A percentile compares a stretch with the other conserved stretches of the same genome.
These are phyloP conservation scores for Pestalotiopsis sp. DNA, from an alignment of 2,329 filamentous ascomycete genomes.

Conservation along the genomic window DNA sequence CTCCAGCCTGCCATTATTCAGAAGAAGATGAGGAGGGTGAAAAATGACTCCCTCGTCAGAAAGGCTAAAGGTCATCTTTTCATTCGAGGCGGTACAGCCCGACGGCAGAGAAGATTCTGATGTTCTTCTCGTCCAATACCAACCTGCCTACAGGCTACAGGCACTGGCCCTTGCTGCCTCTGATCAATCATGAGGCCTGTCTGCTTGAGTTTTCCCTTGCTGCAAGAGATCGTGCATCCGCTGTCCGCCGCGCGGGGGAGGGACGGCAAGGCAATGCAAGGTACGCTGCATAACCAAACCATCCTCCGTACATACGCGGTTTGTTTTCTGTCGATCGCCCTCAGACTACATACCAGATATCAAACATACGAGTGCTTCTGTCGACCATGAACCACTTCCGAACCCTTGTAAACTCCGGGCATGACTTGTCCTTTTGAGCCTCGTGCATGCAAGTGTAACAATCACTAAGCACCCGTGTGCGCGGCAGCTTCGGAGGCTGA, in stretches of 20 bases:
- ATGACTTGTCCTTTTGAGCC: slow-evolving; percentile 7
- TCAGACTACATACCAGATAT: neutral
- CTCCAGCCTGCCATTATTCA: neutral
- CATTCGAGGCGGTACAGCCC: neutral
- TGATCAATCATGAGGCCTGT: slow-evolving; percentile 2
- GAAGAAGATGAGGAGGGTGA: neutral
- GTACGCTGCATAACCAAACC: slow-evolving; percentile 8
- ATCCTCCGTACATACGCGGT: neutral
- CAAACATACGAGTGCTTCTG: neutral
- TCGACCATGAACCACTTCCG: neutral
- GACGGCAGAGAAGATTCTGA: neutral
- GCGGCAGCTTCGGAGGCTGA: slow-evolving; percentile 9
- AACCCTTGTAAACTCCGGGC: slow-evolving; percentile 1
- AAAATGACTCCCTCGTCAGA: neutral
- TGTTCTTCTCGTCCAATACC: neutral
- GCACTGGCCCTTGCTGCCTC: neutral
- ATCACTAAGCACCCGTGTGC: neutral
- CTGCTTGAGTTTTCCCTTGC: neutral
- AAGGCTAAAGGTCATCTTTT: neutral
- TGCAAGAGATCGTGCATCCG: neutral
- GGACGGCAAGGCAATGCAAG: slow-evolving; percentile 9
- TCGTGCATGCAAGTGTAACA: slow-evolving; percentile 11
- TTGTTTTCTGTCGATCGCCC: slow-evolving; percentile 7
- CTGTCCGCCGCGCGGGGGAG: neutral
- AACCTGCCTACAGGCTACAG: too few species aligned